Evolutionary conservation across 2,329 filamentous ascomycete genomes (phyloP).

Genomic region (Colletotrichum falcatum): DNA sequence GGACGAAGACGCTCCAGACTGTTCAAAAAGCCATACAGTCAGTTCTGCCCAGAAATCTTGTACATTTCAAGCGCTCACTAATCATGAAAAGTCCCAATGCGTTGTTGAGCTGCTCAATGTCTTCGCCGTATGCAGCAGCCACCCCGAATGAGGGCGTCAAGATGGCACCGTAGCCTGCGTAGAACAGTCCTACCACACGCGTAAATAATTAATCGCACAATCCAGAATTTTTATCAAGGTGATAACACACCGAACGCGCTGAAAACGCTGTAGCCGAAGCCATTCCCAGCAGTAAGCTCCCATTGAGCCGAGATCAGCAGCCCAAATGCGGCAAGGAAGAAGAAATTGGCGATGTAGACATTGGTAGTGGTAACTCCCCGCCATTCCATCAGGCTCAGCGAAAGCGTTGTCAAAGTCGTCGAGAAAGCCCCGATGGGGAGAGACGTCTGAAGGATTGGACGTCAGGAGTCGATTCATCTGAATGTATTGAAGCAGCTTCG

Average conservation of each 20-base stretch:
- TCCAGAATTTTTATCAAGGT: too few species aligned
- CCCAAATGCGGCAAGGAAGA: conserved; percentile 62
- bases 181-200: conserved; percentile 43
- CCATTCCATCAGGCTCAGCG: conserved; percentile 66
- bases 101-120: conserved; percentile 44
- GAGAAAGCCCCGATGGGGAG: conserved; percentile 65
- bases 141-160: conserved; percentile 46
- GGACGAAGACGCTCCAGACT: conserved; percentile 46
- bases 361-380: conserved; percentile 63
- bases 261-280: conserved; percentile 65
- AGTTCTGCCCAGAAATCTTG: neutral
- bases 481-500: neutral
- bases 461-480: neutral
- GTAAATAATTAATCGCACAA: neutral
- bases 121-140: conserved; percentile 44
- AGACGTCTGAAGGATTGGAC: conserved; percentile 51
- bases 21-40: neutral
- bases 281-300: conserved; percentile 65
- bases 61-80: conserved; percentile 31
- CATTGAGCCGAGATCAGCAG: conserved; percentile 67
- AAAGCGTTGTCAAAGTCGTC: conserved; percentile 66
- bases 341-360: conserved; percentile 66
- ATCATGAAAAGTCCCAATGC: conserved; percentile 46
- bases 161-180: conserved; percentile 45
- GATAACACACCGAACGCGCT: conserved; percentile 61